These are phyloP conservation scores for Candida vaughaniae DNA, from an alignment of 805 yeast species.

Conservation along the genomic window DNA sequence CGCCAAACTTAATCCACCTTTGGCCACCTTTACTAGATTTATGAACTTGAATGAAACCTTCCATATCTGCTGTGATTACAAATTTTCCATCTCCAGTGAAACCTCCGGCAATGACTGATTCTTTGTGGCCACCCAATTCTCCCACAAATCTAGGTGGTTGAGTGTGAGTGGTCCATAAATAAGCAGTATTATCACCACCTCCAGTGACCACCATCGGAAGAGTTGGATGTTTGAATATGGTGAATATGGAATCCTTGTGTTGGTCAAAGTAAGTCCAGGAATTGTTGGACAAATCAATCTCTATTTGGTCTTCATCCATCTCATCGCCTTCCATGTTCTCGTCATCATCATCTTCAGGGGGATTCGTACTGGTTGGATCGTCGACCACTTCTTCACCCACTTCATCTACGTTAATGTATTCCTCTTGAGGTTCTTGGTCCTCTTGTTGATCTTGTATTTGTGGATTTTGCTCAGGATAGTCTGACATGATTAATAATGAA, in stretches of 20 bases:
- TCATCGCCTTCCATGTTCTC: conserved; percentile 33
- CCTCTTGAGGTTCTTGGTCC: conserved; percentile 12
- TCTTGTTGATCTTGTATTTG: neutral
- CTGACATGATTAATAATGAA: conserved; percentile 7
- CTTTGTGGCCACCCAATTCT: conserved; percentile 77
- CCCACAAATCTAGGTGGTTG: conserved; percentile 80
- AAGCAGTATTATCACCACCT: conserved; percentile 90
- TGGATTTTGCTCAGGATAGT: too few species aligned
- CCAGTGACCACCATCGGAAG: conserved; percentile 89
- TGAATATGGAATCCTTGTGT: conserved; percentile 84
- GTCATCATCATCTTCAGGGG: conserved; percentile 34
- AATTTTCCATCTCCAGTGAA: conserved; percentile 82
- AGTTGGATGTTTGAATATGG: conserved; percentile 78
- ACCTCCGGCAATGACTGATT: conserved; percentile 80
- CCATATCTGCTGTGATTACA: conserved; percentile 91
- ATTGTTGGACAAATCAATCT: conserved; percentile 86
- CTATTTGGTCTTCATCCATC: conserved; percentile 47
- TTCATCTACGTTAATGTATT: conserved; percentile 11
- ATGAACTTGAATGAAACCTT: conserved; percentile 77
- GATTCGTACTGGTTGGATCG: conserved; percentile 26
- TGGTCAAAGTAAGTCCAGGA: conserved; percentile 86
- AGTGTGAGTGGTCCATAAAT: conserved; percentile 88
- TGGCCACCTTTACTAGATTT: conserved; percentile 75
- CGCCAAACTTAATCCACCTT: conserved; percentile 69
- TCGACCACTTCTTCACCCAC: conserved; percentile 33